phyloP scores from a whole-genome alignment of 2,329 filamentous ascomycete genomes.

The Colletotrichum sojae region DNA sequence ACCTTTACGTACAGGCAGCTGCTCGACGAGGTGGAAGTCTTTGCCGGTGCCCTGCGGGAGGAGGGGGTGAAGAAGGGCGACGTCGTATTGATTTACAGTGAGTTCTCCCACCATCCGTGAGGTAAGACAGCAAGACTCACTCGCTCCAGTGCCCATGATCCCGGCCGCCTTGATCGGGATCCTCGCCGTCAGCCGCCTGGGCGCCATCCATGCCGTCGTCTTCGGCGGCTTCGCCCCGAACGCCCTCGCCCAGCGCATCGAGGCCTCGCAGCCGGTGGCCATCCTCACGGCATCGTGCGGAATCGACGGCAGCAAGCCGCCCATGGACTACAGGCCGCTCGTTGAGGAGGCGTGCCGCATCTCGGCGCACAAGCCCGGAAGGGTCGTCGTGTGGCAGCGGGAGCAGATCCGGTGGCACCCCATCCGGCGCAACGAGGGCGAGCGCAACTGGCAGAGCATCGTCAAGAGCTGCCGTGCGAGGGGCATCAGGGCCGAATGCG shows the following conservation, averaged over 20 bases:
- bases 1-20: conserved; percentile 82
- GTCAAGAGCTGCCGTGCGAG: conserved; percentile 79
- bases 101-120: conserved; percentile 47
- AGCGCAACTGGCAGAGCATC: conserved; percentile 85
- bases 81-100: conserved; percentile 91
- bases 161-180: conserved; percentile 90
- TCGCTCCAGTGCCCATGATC: conserved; percentile 89
- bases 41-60: conserved; percentile 86
- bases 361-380: conserved; percentile 78
- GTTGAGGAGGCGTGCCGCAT: conserved; percentile 80
- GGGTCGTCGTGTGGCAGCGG: conserved; percentile 87
- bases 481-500: conserved; percentile 78
- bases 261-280: conserved; percentile 80
- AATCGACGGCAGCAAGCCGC: conserved; percentile 87
- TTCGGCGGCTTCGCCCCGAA: conserved; percentile 91
- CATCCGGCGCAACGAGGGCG: conserved; percentile 74
- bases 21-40: conserved; percentile 82
- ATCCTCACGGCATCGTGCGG: conserved; percentile 93
- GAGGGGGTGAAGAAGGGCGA: conserved; percentile 88
- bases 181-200: conserved; percentile 84
- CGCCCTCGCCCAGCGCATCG: conserved; percentile 89
- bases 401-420: conserved; percentile 82
- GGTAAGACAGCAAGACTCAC: conserved; percentile 2
- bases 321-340: conserved; percentile 82
- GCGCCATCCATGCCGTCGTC: conserved; percentile 91